Base-by-base conservation (phyloP, 2,329 filamentous ascomycete genomes). In the Domatiomyces globalis region DNA sequence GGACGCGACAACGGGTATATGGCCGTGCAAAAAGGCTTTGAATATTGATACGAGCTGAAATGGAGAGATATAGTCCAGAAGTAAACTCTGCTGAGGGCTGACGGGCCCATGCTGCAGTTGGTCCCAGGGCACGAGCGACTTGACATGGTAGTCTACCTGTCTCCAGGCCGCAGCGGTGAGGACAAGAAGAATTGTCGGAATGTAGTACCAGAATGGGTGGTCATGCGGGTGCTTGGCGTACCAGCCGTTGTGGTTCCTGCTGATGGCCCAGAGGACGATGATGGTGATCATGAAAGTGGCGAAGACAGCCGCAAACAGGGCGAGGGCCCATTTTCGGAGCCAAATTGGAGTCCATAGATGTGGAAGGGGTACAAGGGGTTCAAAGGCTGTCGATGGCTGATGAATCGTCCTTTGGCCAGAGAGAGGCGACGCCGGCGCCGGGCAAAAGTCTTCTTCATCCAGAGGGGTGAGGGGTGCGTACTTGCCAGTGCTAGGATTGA, bases 61-160 rank as follows among this genome's bases (percentile, higher is more conserved):
- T 4, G 60, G 61, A 3, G 65, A 65, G 12, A 66, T 52, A 49
- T 66, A 67, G 49, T 67, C 63, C 39, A 66, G 55, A 1, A 64
- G 53, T 12, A 67, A 53, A 42, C 62, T 63, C 51, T 62, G 62
- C 8, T 60, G 57, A 10, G 58, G 51, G 9, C 56, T 51, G 10
- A 56, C 46, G 8, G 58, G 58, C 0, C 60, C 63, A 42, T 56
- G 54, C 33, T 61, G 60, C 19, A 67, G 57, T 46, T 63, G 61
- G 27, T 63, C 60, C 62, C 65, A 67, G 1, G 65, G 63, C 54
- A 62, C 62, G 20, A 64, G 52, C 45, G 62, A 57, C 54, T 65
- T 66, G 48, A 58, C 58, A 36, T 59, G 49, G 49, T 65, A 58
- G 48, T 66, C 64, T 29, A 67, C 63, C 54, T 65, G 62, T 27